These are phyloP conservation scores for Fusarium sambucinum DNA, from an alignment of 2,329 filamentous ascomycete species.

Conservation along the genomic window DNA sequence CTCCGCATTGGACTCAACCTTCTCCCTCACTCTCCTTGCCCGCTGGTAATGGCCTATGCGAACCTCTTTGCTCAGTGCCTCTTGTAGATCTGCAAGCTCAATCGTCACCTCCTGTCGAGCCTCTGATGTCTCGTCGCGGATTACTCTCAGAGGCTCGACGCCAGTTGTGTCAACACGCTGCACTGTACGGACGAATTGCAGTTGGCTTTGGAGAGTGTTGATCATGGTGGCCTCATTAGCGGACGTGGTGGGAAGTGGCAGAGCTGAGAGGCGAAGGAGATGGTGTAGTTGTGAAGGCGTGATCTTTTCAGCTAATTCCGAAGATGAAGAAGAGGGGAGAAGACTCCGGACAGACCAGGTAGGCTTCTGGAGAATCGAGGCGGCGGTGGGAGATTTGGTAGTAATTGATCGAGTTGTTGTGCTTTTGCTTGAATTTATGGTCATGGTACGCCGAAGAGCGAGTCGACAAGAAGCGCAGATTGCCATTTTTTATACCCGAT, in stretches of 20 bases:
- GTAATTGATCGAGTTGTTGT: constrained; percentile 10
- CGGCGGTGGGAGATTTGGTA: constrained; percentile 34
- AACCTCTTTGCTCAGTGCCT: constrained; percentile 70
- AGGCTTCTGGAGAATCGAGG: constrained; percentile 73
- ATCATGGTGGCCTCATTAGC: constrained; percentile 79
- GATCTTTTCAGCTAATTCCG: constrained; percentile 59
- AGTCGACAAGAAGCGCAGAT: constrained; percentile 51
- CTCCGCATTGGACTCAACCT: constrained; percentile 62
- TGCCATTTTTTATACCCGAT: constrained; percentile 42
- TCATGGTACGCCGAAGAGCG: constrained; percentile 43
- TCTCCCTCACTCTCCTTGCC: constrained; percentile 55
- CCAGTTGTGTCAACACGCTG: constrained; percentile 81
- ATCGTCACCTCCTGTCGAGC: constrained; percentile 71
- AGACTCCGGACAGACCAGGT: constrained; percentile 88
- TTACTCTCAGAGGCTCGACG: constrained; percentile 79
- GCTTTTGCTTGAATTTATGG: constrained; percentile 1
- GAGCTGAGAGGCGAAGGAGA: constrained; percentile 87
- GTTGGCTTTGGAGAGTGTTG: constrained; percentile 79
- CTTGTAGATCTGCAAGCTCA: constrained; percentile 66
- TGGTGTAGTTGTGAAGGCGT: constrained; percentile 79
- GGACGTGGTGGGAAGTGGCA: constrained; percentile 75
- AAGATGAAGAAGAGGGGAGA: constrained; percentile 61
- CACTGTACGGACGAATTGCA: constrained; percentile 90
- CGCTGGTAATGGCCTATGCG: constrained; percentile 67
- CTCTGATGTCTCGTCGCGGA: constrained; percentile 82